Base-by-base conservation (phyloP, 2,329 filamentous ascomycete species). In the Tolypocladium amazonense region DNA sequence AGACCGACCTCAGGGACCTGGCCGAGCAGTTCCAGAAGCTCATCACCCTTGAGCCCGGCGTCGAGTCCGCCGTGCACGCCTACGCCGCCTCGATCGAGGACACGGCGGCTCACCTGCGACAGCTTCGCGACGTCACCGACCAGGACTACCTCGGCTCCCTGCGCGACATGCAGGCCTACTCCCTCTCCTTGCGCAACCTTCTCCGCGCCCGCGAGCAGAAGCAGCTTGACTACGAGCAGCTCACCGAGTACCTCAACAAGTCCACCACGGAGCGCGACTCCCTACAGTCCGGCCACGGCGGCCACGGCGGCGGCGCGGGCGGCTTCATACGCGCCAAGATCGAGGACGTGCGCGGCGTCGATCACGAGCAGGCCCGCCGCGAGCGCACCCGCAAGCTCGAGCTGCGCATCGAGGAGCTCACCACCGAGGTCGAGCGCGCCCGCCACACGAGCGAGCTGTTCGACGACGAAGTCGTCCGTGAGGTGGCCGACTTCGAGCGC, bases 151-250 rank as follows among this genome's bases (percentile, higher is more conserved):
- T 99, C 1, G 90, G 91, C 65, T 93, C 88, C 59, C 80, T 99
- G 58, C 86, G 92, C 57, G 94, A 99, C 75, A 96, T 97, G 92
- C 90, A 95, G 68, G 88, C 92, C 33, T 99, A 97, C 75, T 93
- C 92, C 65, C 77, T 84, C n/a, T 88, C 92, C 0, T 79, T 97
- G 55, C 96, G 96, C 74, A 82, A 85, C 30, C 86, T 99, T 6
- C 85, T 99, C 64, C 96, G 96, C 73, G 90, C 90, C 1, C 88
- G 94, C 41, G 94, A 99, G 77, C 92, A 95, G 77, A 99, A 99
- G 72, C 94, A 99, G 73, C 88, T 99, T 60, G 94, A 99, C 76
- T 96, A 93, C 69, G 94, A 99, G 76, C 92, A 91, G 65, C 81
- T 99, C 39, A 96, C 92, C 35, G 93, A 97, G 71, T 97, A 97